Evolutionary conservation across 1,284 basidiomycete species (phyloP).

Genomic region (Takashimella tepidaria): DNA sequence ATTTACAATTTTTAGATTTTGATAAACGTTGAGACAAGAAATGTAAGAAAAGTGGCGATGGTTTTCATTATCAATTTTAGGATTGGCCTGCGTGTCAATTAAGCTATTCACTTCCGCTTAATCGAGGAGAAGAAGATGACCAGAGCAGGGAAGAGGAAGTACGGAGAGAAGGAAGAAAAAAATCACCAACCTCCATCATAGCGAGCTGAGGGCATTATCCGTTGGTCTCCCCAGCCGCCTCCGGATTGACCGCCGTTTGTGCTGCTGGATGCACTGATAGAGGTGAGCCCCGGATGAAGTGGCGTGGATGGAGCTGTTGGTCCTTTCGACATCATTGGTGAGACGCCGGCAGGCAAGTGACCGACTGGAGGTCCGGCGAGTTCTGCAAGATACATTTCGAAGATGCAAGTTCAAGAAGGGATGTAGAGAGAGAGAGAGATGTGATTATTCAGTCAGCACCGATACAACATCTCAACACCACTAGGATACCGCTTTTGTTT

Average conservation of each 20-base stretch:
- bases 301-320: neutral
- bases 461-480: too few species aligned
- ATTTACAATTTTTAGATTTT: too few species aligned
- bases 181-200: conserved; percentile 36
- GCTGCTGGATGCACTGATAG: neutral
- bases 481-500: neutral
- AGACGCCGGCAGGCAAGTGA: conserved; percentile 29
- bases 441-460: too few species aligned
- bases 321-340: conserved; percentile 8
- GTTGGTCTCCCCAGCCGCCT: conserved; percentile 26
- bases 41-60: too few species aligned
- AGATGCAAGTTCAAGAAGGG: too few species aligned
- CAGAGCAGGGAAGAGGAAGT: conserved; percentile 3
- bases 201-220: conserved; percentile 18
- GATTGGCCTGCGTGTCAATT: neutral
- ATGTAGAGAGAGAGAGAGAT: too few species aligned
- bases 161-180: neutral
- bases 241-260: neutral
- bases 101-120: neutral
- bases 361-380: conserved; percentile 36
- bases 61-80: neutral
- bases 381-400: too few species aligned
- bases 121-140: too few species aligned
- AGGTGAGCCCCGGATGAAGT: conserved; percentile 1
- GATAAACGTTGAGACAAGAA: too few species aligned